Evolutionary conservation across 2,329 filamentous ascomycete genomes (phyloP), one percentile per base, ranked within the genome.

Genomic region (Rachicladosporium sp.): DNA sequence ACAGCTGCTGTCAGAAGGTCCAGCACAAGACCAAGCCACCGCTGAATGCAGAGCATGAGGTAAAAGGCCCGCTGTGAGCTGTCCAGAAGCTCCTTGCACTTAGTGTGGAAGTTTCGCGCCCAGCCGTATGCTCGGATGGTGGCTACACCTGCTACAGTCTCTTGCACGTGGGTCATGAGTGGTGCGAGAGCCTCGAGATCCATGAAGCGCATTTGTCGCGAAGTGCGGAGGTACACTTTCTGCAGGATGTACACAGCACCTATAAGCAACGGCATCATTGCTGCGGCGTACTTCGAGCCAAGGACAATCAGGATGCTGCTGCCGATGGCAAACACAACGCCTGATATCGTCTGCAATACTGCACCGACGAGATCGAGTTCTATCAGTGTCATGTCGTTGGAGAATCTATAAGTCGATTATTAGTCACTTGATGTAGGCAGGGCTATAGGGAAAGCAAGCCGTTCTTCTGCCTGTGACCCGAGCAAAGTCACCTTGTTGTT

Each of bases 51-150:
- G 15, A 60, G 58, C 8, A 70, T 52, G 2, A 67, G 54, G 41
- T 69, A 69, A 45, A 59, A 65, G 0, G 67, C 65, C 4, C 51
- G 51, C 42, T 69, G 66, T 8, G 35, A 36, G 11, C 31, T 36
- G 35, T 36, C 35, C 11, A 36, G 27, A 12, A 36, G 35, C 27
- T 29, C n/a, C 13, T 29, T 29, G 3, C 59, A 60, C 10, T 44
- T 47, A 40, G 69, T 60, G 8, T 69, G 55, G 4, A 59, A 42
- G 3, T 56, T 50, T 1, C 47, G 46, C 9, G 58, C 52, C 68
- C 69, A 73, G 1, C 61, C 61, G 36, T 70, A 73, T 0, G 70
- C 65, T 9, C 70, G 66, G 27, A 76, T 65, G 0, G 68, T 73
- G 1, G 61, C 46, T 0, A 73, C 46, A 0, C 71, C 70, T 5